Evolutionary conservation across 2,329 filamentous ascomycete species (phyloP).

Genomic region (Pochonia chlamydosporia): DNA sequence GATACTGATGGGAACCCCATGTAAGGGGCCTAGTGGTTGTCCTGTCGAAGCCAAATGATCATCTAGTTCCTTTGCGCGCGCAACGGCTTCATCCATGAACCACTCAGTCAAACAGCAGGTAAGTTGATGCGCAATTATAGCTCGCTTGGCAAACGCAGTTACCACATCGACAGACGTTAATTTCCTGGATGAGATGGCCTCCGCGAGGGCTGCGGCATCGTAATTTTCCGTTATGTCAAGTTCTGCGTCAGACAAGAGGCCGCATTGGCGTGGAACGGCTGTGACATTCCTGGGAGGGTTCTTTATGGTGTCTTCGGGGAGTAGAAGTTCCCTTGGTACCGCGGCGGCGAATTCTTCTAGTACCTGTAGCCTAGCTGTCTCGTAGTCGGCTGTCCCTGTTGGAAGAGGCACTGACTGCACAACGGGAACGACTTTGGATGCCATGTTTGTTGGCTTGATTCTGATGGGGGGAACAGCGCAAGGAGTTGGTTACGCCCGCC

Average conservation of each 20-base stretch:
- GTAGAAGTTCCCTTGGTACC: constrained; percentile 23
- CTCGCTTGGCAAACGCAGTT: constrained; percentile 46
- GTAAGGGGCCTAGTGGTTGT: constrained; percentile 47
- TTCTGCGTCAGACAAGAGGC: constrained; percentile 38
- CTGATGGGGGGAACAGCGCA: no score
- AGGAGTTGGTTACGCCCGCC: no score
- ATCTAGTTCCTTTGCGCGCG: constrained; percentile 35
- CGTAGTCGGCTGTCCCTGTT: neutral
- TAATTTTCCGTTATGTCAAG: constrained; percentile 41
- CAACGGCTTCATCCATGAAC: constrained; percentile 42
- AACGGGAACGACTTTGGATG: neutral
- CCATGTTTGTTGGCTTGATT: no score
- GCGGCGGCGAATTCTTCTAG: constrained; percentile 24
- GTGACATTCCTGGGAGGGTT: constrained; percentile 26
- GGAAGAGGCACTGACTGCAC: neutral
- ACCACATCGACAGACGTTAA: constrained; percentile 33
- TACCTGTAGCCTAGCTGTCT: constrained; percentile 9
- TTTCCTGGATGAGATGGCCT: constrained; percentile 27
- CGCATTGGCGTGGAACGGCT: constrained; percentile 30
- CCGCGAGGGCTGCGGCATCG: constrained; percentile 34
- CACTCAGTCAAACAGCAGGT: constrained; percentile 46
- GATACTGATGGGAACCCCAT: constrained; percentile 44
- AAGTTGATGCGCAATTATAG: constrained; percentile 50
- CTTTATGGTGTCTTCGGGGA: constrained; percentile 20
- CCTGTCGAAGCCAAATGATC: constrained; percentile 30